Percentiles rank a stretch among this genome's conserved stretches.
Conservation (phyloP, 2,329 filamentous ascomycete species). For the Arthrobotrys iridis region DNA sequence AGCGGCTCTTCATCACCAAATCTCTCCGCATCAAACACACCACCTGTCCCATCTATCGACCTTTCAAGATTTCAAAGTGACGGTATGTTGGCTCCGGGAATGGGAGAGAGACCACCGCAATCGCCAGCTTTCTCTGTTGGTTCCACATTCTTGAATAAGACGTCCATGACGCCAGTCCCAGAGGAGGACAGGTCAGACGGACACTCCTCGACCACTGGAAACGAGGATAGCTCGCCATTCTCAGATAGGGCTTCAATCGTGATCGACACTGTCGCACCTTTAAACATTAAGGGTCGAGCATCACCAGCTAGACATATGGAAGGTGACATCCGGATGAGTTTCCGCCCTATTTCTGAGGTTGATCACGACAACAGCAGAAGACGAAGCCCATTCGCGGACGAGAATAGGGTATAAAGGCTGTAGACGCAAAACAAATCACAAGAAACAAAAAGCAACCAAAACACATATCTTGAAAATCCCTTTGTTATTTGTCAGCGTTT, state of each 20-base stretch:
- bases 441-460: slow-evolving; percentile 9
- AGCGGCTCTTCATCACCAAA: slow-evolving; percentile 69
- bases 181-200: slow-evolving; percentile 32
- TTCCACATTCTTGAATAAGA: slow-evolving; percentile 73
- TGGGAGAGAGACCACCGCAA: slow-evolving; percentile 61
- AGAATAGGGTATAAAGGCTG: slow-evolving; percentile 16
- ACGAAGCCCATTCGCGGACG: slow-evolving; percentile 50
- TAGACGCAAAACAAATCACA: slow-evolving; percentile 25
- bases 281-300: slow-evolving; percentile 33
- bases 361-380: slow-evolving; percentile 27
- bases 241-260: slow-evolving; percentile 40
- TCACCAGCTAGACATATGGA: slow-evolving; percentile 51
- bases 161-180: slow-evolving; percentile 47
- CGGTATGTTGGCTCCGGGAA: slow-evolving; percentile 28
- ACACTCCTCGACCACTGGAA: slow-evolving; percentile 4
- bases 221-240: slow-evolving; percentile 38
- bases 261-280: slow-evolving; percentile 31
- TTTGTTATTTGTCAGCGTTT: slow-evolving; percentile 21
- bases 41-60: slow-evolving; percentile 56
- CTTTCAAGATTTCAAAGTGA: slow-evolving; percentile 44
- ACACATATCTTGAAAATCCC: slow-evolving; percentile 4
- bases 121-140: slow-evolving; percentile 74
- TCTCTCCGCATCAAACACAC: slow-evolving; percentile 64
- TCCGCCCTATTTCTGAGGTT: slow-evolving; percentile 45
- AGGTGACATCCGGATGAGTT: slow-evolving; percentile 52